phyloP scores from a whole-genome alignment of 495 filamentous ascomycete species.

The Penicillium silybi region DNA sequence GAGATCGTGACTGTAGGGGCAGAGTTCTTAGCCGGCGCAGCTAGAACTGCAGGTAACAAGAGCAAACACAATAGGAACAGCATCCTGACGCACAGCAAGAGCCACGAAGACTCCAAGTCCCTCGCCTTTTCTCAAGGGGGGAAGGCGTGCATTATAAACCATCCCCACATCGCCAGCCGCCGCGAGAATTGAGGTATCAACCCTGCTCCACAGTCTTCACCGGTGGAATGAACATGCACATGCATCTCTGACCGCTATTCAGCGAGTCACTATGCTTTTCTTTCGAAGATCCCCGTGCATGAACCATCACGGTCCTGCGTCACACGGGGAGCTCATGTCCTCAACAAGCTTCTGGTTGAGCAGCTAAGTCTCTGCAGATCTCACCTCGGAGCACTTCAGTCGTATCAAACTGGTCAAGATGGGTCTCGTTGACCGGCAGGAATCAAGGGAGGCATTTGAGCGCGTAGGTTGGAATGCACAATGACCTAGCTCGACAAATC shows the following conservation, averaged over 20 bases:
- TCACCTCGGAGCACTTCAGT: not conserved
- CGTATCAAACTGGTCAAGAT: not conserved
- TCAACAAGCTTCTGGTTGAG: not conserved
- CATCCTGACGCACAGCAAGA: conserved; percentile 1
- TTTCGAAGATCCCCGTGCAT: not conserved
- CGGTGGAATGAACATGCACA: conserved; percentile 3
- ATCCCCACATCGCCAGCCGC: not conserved
- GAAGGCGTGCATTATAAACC: conserved; percentile 1
- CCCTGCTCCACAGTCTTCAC: not conserved
- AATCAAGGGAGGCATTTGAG: conserved; percentile 1
- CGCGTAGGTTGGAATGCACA: not conserved
- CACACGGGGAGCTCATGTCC: not conserved
- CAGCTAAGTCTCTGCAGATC: not conserved
- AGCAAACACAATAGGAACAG: conserved; percentile 1
- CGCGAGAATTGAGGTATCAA: not conserved
- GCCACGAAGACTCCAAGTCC: not conserved
- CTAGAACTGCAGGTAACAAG: conserved; percentile 5
- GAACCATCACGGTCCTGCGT: not conserved
- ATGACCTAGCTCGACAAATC: conserved; percentile 4
- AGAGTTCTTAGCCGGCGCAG: conserved; percentile 17
- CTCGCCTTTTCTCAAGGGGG: not conserved
- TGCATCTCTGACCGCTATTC: conserved; percentile 3
- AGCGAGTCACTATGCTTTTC: not conserved
- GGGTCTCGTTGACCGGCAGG: conserved; percentile 1
- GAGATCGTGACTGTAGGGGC: conserved; percentile 43